Percentiles rank a stretch among this genome's conserved stretches.
These are phyloP conservation scores for Aschersonia sp. DNA, from an alignment of 2,329 filamentous ascomycete species.

Conservation along the genomic window DNA sequence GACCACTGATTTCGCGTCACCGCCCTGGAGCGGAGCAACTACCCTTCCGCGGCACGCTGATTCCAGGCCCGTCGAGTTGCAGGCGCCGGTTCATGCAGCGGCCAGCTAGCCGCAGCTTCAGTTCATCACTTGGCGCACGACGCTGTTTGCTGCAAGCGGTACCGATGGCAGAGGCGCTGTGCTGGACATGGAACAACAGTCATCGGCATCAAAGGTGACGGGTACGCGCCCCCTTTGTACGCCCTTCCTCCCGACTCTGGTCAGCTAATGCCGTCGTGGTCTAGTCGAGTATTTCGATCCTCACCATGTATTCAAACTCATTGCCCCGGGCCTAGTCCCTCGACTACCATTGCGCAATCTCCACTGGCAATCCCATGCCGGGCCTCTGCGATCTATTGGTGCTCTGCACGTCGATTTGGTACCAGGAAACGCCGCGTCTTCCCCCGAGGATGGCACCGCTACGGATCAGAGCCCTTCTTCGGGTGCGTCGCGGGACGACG, in stretches of 20 bases:
- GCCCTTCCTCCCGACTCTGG: no score
- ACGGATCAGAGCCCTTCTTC: conserved; percentile 14
- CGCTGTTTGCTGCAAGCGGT: conserved; percentile 6
- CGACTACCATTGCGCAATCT: conserved; percentile 80
- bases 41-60: background rate
- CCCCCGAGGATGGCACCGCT: conserved; percentile 16
- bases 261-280: background rate
- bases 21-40: background rate
- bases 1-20: background rate
- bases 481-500: conserved; percentile 33
- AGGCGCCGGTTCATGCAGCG: background rate
- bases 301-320: conserved; percentile 68
- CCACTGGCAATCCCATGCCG: conserved; percentile 90
- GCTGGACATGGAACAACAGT: conserved; percentile 47
- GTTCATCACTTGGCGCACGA: background rate
- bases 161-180: conserved; percentile 12
- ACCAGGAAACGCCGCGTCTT: conserved; percentile 38
- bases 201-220: conserved; percentile 64
- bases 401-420: conserved; percentile 82
- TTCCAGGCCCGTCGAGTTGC: background rate
- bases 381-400: conserved; percentile 84
- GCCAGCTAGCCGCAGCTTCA: background rate
- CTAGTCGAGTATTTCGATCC: conserved; percentile 94
- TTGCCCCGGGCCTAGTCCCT: conserved; percentile 62
- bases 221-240: conserved; percentile 28